Evolutionary conservation across 345 rosid genomes (phyloP).

Genomic region (Psidium friedrichsthalianum): DNA sequence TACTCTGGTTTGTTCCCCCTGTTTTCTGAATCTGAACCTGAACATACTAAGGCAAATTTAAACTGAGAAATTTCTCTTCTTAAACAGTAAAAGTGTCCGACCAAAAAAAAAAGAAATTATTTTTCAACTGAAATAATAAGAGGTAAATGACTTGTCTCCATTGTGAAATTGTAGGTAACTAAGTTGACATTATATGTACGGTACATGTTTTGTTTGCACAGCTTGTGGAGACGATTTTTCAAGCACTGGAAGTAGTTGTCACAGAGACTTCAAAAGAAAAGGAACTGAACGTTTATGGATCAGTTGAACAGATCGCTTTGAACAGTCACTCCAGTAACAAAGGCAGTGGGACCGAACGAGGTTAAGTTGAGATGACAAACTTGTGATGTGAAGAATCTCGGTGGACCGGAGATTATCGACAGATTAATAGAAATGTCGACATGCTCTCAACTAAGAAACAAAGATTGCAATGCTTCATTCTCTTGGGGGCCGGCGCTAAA

Average conservation of each 20-base stretch:
- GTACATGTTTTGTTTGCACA: background rate
- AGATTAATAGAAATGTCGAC: background rate
- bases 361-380: background rate
- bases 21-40: too few species aligned
- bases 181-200: background rate
- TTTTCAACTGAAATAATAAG: background rate
- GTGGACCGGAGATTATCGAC: background rate
- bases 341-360: background rate
- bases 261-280: background rate
- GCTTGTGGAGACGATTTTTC: background rate
- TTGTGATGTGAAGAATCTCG: background rate
- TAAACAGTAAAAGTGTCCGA: background rate
- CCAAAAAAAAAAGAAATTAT: background rate
- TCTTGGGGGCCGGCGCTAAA: background rate
- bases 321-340: background rate
- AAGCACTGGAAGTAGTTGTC: background rate
- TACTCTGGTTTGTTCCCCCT: too few species aligned
- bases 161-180: background rate
- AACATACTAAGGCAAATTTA: background rate
- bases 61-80: background rate
- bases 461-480: background rate
- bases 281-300: background rate
- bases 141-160: background rate
- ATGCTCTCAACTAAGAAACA: background rate
- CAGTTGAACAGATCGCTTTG: background rate